Evolutionary conservation across 1,284 basidiomycete genomes (phyloP), one percentile per base, ranked within the genome.

Genomic region (Agroathelia rolfsii): DNA sequence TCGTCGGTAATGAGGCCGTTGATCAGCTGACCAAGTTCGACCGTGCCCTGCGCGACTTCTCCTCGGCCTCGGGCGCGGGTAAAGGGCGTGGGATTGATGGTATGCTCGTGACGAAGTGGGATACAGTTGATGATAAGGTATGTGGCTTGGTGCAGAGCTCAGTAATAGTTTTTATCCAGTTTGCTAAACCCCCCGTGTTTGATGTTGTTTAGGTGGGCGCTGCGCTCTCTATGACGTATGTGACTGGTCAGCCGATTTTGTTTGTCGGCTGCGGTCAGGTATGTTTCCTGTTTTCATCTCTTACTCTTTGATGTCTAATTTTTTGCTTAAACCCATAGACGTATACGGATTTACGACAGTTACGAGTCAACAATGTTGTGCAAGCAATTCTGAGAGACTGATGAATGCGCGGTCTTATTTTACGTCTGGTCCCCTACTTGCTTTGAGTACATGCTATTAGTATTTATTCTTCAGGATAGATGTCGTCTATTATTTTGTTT

Each of bases 251-350:
- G 51, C 92, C 92, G 7, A 95, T 96, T 55, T 69, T 95, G 16
- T 96, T 96, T 52, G 89, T 96, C 42, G 92, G 92, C 8, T 94
- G 90, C 51, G 92, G 92, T 24, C 89, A 94, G 76, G 85, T 86
- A 43, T 35, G 75, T 55, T 14, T 33, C 12, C 19, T 31, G 14
- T 11, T 26, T 17, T 28, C 40, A 32, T 36, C 17, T 36, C 15
- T 35, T 32, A 24, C 32, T 17, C 12, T 23, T 14, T 26, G 13
- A 20, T 34, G 34, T 25, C 14, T 39, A 34, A 43, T 31, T 48
- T 48, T n/a, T n/a, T 21, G 33, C 35, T 17, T 29, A 5, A 9
- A 10, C 24, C 23, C 36, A 7, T 51, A 92, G 82, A 96, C 93
- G 3, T 96, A 95, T 54, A 94, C 89, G 24, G 92, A 96, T 58